Evolutionary conservation across 2,329 filamentous ascomycete species (phyloP).

Genomic region (Ramularia endophylla): DNA sequence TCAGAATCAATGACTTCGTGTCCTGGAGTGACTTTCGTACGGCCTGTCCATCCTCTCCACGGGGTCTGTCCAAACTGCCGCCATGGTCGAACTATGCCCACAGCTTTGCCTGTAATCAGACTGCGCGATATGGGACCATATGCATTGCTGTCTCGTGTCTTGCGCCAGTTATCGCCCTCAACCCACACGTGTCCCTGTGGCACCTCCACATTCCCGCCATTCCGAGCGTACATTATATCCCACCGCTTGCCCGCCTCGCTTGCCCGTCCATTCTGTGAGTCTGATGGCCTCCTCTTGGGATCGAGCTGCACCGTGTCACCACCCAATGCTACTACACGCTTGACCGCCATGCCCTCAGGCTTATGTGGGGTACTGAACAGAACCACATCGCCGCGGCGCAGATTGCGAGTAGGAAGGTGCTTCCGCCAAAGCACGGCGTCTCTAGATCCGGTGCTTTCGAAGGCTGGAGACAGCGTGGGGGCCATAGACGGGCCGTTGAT

Average conservation of each 20-base stretch:
- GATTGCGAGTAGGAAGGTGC: constrained; percentile 16
- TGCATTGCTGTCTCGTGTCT: constrained; percentile 76
- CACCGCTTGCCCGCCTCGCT: constrained; percentile 22
- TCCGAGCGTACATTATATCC: constrained; percentile 20
- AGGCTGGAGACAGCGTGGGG: constrained; percentile 40
- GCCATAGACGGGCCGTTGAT: constrained; percentile 41
- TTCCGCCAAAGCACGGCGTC: constrained; percentile 38
- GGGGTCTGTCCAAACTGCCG: constrained; percentile 48
- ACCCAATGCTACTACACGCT: constrained; percentile 74
- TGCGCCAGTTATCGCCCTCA: constrained; percentile 75
- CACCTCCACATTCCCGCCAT: constrained; percentile 49
- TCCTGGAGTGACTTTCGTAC: neutral
- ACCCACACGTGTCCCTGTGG: constrained; percentile 90
- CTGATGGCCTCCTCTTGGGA: constrained; percentile 29
- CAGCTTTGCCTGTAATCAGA: constrained; percentile 68
- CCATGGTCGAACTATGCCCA: constrained; percentile 65
- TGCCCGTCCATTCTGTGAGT: constrained; percentile 32
- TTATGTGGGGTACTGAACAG: constrained; percentile 52
- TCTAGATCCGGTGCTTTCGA: constrained; percentile 32
- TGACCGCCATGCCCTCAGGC: constrained; percentile 66
- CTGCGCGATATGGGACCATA: constrained; percentile 68
- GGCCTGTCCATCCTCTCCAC: constrained; percentile 49
- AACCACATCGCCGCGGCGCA: constrained; percentile 41
- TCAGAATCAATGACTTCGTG: too few relatives aligned
- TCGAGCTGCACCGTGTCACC: constrained; percentile 69